These are phyloP conservation scores for Euclidium syriacum DNA, from an alignment of 345 rosid species.

Conservation along the genomic window DNA sequence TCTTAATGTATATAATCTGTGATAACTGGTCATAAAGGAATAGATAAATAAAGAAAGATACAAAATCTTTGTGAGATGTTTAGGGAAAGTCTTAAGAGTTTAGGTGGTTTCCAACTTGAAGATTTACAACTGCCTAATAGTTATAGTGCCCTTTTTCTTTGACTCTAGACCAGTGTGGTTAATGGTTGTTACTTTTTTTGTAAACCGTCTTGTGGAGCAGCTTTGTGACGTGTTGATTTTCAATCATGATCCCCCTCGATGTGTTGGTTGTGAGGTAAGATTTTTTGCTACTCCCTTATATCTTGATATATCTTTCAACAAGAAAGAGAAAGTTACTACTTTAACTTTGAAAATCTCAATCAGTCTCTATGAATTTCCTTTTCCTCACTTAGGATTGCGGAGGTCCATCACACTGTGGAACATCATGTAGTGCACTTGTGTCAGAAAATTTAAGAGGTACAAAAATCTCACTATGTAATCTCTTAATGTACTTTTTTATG, in stretches of 20 bases:
- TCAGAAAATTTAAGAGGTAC: slow-evolving; percentile 57
- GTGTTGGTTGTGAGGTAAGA: slow-evolving; percentile 72
- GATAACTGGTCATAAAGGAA: neutral
- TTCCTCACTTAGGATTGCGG: slow-evolving; percentile 65
- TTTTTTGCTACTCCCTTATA: slow-evolving; percentile 17
- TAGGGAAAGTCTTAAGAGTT: neutral
- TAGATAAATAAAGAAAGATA: neutral
- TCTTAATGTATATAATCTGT: neutral
- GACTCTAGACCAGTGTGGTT: slow-evolving; percentile 18
- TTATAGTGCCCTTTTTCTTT: neutral
- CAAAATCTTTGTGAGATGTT: neutral
- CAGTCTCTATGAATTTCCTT: slow-evolving; percentile 7
- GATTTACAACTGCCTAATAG: neutral
- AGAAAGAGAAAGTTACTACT: neutral
- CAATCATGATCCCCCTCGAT: slow-evolving; percentile 86
- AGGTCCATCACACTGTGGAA: slow-evolving; percentile 74
- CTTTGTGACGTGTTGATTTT: slow-evolving; percentile 79
- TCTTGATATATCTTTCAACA: slow-evolving; percentile 4
- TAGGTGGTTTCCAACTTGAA: neutral
- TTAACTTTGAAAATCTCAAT: neutral
- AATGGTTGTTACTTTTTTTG: slow-evolving; percentile 24
- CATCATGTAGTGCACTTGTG: slow-evolving; percentile 74
- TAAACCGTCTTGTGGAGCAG: slow-evolving; percentile 49
- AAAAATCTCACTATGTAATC: neutral
- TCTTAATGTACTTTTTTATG: neutral